phyloP scores from a whole-genome alignment of 163 green algal genomes.

The Coccomyxa subellipsoidea region DNA sequence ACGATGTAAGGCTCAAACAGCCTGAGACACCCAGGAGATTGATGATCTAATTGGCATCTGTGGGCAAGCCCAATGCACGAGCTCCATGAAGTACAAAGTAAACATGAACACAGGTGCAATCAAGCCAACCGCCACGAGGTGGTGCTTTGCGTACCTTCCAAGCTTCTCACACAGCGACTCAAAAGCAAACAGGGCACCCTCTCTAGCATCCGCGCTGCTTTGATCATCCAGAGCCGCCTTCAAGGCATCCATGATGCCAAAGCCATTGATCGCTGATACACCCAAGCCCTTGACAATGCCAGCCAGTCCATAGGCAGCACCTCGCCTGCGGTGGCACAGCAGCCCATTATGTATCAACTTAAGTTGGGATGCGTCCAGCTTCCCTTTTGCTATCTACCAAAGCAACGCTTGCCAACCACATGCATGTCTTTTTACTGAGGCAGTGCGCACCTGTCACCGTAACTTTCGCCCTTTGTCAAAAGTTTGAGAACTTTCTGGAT shows the following conservation, averaged over 20 bases:
- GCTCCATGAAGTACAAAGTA: too few species aligned
- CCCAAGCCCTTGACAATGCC: conserved; percentile 92
- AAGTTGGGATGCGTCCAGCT: too few species aligned
- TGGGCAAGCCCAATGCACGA: too few species aligned
- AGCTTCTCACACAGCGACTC: conserved; percentile 90
- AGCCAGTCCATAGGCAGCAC: conserved; percentile 88
- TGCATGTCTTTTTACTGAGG: too few species aligned
- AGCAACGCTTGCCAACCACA: too few species aligned
- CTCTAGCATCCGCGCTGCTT: conserved; percentile 29
- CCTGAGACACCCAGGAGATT: too few species aligned
- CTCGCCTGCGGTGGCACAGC: conserved; percentile 54
- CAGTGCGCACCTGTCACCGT: conserved; percentile 63
- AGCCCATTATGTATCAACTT: too few species aligned
- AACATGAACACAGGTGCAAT: too few species aligned
- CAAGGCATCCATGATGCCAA: conserved; percentile 87
- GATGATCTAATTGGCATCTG: too few species aligned
- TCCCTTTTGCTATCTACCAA: too few species aligned
- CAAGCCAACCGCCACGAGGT: too few species aligned
- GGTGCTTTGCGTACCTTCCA: conserved; percentile 70
- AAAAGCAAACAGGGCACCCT: conserved; percentile 87
- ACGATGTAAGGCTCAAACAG: conserved; percentile 99
- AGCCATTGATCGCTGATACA: conserved; percentile 70
- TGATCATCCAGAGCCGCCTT: conserved; percentile 87
- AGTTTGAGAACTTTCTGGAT: conserved; percentile 62
- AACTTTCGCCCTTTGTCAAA: conserved; percentile 64